These are phyloP conservation scores for Coemansia sp. DNA, from an alignment of 192 early-diverging fungal genomes.

Conservation along the genomic window DNA sequence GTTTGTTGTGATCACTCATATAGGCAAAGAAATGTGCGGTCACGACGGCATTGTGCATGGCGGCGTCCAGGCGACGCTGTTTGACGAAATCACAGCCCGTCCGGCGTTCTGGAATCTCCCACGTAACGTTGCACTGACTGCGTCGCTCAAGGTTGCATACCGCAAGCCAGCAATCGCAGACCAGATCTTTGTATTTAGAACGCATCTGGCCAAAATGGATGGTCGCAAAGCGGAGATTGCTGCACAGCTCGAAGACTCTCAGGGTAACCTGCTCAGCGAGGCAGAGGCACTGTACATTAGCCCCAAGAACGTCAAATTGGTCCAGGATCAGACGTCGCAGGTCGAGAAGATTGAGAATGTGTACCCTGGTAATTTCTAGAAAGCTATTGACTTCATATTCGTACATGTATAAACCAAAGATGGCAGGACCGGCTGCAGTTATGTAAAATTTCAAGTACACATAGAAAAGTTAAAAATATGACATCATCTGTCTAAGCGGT, in stretches of 20 bases:
- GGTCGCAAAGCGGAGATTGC: conserved; percentile 68
- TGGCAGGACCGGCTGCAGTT: background rate
- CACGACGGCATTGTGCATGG: conserved; percentile 81
- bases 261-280: conserved; percentile 62
- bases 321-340: conserved; percentile 27
- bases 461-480: background rate
- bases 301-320: conserved; percentile 49
- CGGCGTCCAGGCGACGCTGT: conserved; percentile 68
- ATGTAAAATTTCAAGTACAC: background rate
- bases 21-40: conserved; percentile 70
- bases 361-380: conserved; percentile 45
- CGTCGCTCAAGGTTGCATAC: conserved; percentile 75
- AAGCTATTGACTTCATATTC: background rate
- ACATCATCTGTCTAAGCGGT: conserved; percentile 41
- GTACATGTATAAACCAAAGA: background rate
- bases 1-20: conserved; percentile 60
- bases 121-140: conserved; percentile 69
- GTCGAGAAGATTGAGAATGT: conserved; percentile 29
- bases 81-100: conserved; percentile 66
- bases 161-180: conserved; percentile 64
- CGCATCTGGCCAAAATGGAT: conserved; percentile 59
- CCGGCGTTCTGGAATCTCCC: conserved; percentile 63
- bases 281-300: conserved; percentile 67
- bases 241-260: conserved; percentile 61
- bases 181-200: conserved; percentile 58